Percentiles rank a stretch among this genome's conserved stretches.
Evolutionary conservation across 73 alveolate species (phyloP).

Genomic region (Paramecium pentaurelia): DNA sequence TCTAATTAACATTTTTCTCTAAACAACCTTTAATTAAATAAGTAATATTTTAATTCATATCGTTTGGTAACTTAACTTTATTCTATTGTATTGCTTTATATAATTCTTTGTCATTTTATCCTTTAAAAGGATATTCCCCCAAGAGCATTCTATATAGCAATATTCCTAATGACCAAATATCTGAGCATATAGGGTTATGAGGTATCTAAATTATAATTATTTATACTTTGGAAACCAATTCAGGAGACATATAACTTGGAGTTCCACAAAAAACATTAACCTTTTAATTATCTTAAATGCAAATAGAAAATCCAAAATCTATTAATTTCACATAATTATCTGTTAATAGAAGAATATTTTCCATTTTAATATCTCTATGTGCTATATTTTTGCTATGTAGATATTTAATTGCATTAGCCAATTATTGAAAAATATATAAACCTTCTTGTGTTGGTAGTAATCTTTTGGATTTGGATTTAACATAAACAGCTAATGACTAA

Average conservation of each 20-base stretch:
- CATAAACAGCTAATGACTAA: slow-evolving; percentile 2
- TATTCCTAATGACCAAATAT: slow-evolving; percentile 78
- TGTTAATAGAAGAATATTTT: slow-evolving; percentile 62
- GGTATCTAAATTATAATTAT: slow-evolving; percentile 61
- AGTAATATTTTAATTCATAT: not conserved
- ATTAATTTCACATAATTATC: slow-evolving; percentile 66
- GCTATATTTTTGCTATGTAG: slow-evolving; percentile 76
- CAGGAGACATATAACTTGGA: slow-evolving; percentile 98
- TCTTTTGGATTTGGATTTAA: slow-evolving; percentile 65
- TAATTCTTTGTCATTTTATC: slow-evolving; percentile 74
- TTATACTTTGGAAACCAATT: slow-evolving; percentile 85
- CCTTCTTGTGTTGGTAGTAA: slow-evolving; percentile 68
- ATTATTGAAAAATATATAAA: slow-evolving; percentile 65
- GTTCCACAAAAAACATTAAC: slow-evolving; percentile 94
- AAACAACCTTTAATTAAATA: slow-evolving; percentile 24
- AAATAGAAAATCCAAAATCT: slow-evolving; percentile 80
- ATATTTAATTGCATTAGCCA: slow-evolving; percentile 76
- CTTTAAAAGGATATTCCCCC: slow-evolving; percentile 83
- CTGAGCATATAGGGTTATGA: slow-evolving; percentile 48
- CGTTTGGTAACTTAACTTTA: not conserved
- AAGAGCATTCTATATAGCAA: slow-evolving; percentile 68
- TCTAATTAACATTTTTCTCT: not conserved
- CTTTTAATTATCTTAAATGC: slow-evolving; percentile 67
- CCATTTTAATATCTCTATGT: slow-evolving; percentile 90
- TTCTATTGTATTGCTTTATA: slow-evolving; percentile 37